Evolutionary conservation across 2,329 filamentous ascomycete genomes (phyloP), one percentile per base, ranked within the genome.

Genomic region (Fusarium secorum): DNA sequence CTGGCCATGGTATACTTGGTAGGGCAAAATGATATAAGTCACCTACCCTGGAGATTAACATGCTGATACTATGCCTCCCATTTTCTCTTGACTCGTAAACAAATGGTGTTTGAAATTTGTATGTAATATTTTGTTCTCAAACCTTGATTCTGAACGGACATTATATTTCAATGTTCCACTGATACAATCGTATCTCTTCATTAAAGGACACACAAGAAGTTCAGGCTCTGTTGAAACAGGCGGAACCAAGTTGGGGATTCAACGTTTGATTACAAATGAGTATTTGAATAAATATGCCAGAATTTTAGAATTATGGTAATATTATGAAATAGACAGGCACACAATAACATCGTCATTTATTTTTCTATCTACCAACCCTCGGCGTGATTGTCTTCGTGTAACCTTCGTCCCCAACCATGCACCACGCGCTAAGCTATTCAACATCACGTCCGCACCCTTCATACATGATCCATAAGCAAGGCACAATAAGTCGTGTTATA

Each of bases 341-440:
- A 66, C 41, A 51, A 33, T 56, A 57, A 62, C 42, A 18, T 71
- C 62, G 52, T 73, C 68, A 73, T 74, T 61, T 77, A 71, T 66
- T 70, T 74, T 73, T 76, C 70, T 75, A 59, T 76, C 66, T 74
- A 77, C 65, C 58, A 68, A 61, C 46, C 54, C 73, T 66, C 60
- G 73, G 70, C 74, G 35, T 70, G 68, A 64, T 57, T 73, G 62
- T 75, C 68, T 75, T 75, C 75, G 46, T 76, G 55, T 76, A 64
- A 72, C 51, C 59, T 60, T 72, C 67, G 69, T 73, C 66, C 62
- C 61, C 66, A 62, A 58, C 65, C 70, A 62, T 67, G 60, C 64
- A 70, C 60, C 68, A 63, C 64, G 64, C 68, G 67, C 64, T 74
- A 67, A 67, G 66, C 68, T 68, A 68, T 68, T 68, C 71, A 72